phyloP scores from a whole-genome alignment of 305 asterid genomes.

The Andrographis paniculata region DNA sequence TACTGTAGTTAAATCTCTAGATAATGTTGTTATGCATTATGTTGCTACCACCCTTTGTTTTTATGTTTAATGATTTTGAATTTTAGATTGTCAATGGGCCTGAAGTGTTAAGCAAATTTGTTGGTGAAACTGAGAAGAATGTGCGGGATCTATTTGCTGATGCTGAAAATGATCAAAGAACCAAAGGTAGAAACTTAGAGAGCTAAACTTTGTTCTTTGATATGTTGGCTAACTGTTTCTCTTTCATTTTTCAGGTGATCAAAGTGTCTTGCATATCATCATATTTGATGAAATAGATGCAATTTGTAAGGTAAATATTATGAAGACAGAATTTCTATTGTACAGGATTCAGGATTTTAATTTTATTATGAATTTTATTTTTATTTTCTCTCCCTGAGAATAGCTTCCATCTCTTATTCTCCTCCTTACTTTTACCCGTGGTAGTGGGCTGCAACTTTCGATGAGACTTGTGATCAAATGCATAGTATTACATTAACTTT shows the following conservation, averaged over 20 bases:
- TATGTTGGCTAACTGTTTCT: conserved; percentile 14
- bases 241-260: conserved; percentile 64
- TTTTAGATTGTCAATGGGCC: conserved; percentile 96
- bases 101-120: conserved; percentile 93
- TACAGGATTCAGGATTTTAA: conserved; percentile 6
- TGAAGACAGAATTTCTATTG: conserved; percentile 11
- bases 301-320: conserved; percentile 81
- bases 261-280: conserved; percentile 94
- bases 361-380: not conserved
- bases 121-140: conserved; percentile 99
- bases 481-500: conserved; percentile 5
- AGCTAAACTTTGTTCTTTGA: not conserved
- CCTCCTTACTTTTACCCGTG: not conserved
- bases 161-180: conserved; percentile 95
- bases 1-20: conserved; percentile 2
- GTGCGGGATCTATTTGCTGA: conserved; percentile 98
- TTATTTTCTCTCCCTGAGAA: not conserved
- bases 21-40: conserved; percentile 16
- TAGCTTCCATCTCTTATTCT: not conserved
- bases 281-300: conserved; percentile 99
- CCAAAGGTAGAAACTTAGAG: conserved; percentile 47
- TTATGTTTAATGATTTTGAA: conserved; percentile 16
- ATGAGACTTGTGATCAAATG: conserved; percentile 10
- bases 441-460: not conserved
- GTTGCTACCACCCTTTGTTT: conserved; percentile 3